A percentile compares a stretch with the other conserved stretches of the same genome.
Evolutionary conservation across 106 monocot species (phyloP).

Genomic region (Alisma plantagoaquatica): DNA sequence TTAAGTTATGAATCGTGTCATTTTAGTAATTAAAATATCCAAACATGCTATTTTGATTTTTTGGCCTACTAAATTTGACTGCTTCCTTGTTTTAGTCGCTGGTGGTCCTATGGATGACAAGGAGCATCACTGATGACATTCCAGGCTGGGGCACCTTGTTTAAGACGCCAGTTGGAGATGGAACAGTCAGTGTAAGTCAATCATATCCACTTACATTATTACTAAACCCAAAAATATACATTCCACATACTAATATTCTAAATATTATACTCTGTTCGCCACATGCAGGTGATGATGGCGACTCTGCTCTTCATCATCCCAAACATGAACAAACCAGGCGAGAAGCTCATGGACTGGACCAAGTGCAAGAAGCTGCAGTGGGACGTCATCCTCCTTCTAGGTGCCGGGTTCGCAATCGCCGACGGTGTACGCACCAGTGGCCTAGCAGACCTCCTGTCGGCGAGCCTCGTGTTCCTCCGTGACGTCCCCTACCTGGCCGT

Average conservation of each 20-base stretch:
- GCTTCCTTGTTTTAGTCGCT: too few relatives aligned
- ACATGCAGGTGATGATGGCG: constrained; percentile 81
- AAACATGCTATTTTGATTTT: not conserved
- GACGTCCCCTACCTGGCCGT: constrained; percentile 41
- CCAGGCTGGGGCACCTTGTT: constrained; percentile 91
- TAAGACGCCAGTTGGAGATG: constrained; percentile 60
- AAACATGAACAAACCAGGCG: constrained; percentile 58
- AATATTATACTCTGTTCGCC: too few relatives aligned
- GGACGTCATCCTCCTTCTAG: constrained; percentile 84
- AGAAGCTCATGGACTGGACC: constrained; percentile 97
- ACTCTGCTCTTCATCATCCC: constrained; percentile 88
- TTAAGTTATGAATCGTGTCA: too few relatives aligned
- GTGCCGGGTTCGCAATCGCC: constrained; percentile 90
- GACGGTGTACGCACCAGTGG: constrained; percentile 72
- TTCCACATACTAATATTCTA: not conserved
- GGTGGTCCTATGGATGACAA: constrained; percentile 94
- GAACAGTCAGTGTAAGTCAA: constrained; percentile 82
- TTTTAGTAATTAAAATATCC: too few relatives aligned
- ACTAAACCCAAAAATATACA: not conserved
- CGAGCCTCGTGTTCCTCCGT: constrained; percentile 47
- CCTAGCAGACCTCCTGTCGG: constrained; percentile 61
- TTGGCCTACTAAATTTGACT: not conserved
- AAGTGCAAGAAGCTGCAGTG: constrained; percentile 92
- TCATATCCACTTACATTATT: not conserved
- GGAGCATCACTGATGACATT: constrained; percentile 60